A percentile compares a stretch with the other conserved stretches of the same genome.
phyloP scores from a whole-genome alignment of 2,329 filamentous ascomycete genomes.

The Hymenoscyphus linearis region DNA sequence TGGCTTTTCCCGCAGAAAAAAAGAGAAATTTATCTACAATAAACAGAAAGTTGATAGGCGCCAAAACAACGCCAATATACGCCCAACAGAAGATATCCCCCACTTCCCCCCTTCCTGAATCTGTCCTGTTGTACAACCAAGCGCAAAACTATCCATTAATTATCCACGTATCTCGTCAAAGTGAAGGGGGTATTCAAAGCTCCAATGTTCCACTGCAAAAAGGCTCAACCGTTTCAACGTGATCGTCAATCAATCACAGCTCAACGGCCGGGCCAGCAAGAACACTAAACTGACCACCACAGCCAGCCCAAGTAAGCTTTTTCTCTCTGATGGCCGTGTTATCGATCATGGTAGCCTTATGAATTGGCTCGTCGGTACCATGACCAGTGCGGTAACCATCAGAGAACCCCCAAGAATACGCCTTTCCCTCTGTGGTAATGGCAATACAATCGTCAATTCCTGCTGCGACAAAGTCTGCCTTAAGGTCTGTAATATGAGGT shows the following conservation, averaged over 20 bases:
- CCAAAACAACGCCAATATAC: too few relatives aligned
- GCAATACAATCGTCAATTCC: conserved; percentile 71
- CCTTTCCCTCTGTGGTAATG: conserved; percentile 61
- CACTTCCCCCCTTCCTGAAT: neutral
- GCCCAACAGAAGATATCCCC: neutral
- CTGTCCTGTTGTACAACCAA: neutral
- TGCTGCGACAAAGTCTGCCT: conserved; percentile 54
- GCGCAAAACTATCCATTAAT: neutral
- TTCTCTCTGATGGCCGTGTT: conserved; percentile 75
- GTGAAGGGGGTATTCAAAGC: neutral
- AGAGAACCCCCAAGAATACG: conserved; percentile 76
- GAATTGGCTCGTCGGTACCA: conserved; percentile 70
- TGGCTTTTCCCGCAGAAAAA: too few relatives aligned
- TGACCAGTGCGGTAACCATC: conserved; percentile 75
- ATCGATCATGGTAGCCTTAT: conserved; percentile 71
- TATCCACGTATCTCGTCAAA: neutral
- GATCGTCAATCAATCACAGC: neutral
- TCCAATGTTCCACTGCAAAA: neutral
- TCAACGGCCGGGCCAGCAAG: conserved; percentile 40
- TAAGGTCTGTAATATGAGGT: neutral
- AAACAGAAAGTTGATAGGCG: too few relatives aligned
- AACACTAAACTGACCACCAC: conserved; percentile 76
- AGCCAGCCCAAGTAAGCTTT: conserved; percentile 69
- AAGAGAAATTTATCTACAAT: too few relatives aligned
- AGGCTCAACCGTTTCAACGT: neutral